Conservation (phyloP, 2,329 filamentous ascomycete genomes). For the Cadophora sp. region DNA sequence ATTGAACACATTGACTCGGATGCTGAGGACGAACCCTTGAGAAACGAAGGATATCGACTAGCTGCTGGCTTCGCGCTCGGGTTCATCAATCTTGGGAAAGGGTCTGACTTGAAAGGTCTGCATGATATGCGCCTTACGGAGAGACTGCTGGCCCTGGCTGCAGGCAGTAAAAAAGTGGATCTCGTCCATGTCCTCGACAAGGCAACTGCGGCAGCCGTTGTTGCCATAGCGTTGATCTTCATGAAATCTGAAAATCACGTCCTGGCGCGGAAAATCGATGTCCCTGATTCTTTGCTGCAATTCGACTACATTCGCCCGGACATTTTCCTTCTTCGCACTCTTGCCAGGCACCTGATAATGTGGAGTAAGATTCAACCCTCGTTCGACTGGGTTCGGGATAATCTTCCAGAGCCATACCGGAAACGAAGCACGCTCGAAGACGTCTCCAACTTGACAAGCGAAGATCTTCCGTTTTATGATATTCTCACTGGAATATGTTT, state of each 20-base stretch:
- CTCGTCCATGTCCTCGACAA: slow-evolving; percentile 92
- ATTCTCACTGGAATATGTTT: slow-evolving; percentile 91
- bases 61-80: slow-evolving; percentile 93
- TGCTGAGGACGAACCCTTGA: slow-evolving; percentile 83
- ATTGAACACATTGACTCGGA: slow-evolving; percentile 84
- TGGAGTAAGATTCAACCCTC: slow-evolving; percentile 84
- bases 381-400: slow-evolving; percentile 76
- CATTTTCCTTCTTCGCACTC: slow-evolving; percentile 85
- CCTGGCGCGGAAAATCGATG: slow-evolving; percentile 89
- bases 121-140: slow-evolving; percentile 95
- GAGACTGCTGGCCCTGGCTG: slow-evolving; percentile 82
- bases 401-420: slow-evolving; percentile 75
- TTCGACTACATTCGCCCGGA: slow-evolving; percentile 97
- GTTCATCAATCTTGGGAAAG: slow-evolving; percentile 93
- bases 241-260: slow-evolving; percentile 94
- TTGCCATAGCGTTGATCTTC: slow-evolving; percentile 90
- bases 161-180: slow-evolving; percentile 88
- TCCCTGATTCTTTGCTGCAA: slow-evolving; percentile 87
- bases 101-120: slow-evolving; percentile 83
- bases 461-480: slow-evolving; percentile 91
- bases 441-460: slow-evolving; percentile 71
- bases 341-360: slow-evolving; percentile 90
- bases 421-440: slow-evolving; percentile 63
- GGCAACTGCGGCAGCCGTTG: slow-evolving; percentile 89
- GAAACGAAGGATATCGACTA: slow-evolving; percentile 95